These are phyloP conservation scores for Peronospora farinosa DNA, from an alignment of 352 stramenopile species.

Conservation along the genomic window DNA sequence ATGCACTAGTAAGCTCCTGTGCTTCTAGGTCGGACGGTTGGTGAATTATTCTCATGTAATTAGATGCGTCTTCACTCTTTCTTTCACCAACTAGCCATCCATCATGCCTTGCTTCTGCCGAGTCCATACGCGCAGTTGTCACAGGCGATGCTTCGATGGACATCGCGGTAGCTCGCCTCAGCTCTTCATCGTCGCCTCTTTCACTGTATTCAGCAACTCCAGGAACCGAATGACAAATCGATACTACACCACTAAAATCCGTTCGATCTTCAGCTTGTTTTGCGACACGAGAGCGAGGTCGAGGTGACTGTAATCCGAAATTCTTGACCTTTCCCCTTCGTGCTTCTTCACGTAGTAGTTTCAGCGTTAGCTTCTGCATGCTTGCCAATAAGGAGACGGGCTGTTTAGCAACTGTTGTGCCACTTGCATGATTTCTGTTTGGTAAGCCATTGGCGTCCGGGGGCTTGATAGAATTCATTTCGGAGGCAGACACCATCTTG, in stretches of 20 bases:
- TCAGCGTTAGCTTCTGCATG: slow-evolving; percentile 44
- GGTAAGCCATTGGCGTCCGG: slow-evolving; percentile 8
- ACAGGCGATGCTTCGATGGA: slow-evolving; percentile 33
- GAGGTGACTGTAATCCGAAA: slow-evolving; percentile 9
- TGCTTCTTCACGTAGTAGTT: slow-evolving; percentile 57
- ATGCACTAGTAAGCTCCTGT: slow-evolving; percentile 50
- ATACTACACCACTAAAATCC: not conserved
- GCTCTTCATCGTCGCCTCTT: slow-evolving; percentile 25
- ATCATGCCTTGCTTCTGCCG: not conserved
- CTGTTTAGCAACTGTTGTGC: slow-evolving; percentile 17
- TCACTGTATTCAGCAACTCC: slow-evolving; percentile 10
- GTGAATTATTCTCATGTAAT: slow-evolving; percentile 16
- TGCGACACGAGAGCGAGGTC: not conserved
- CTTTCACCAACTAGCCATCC: slow-evolving; percentile 29
- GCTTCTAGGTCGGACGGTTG: slow-evolving; percentile 59
- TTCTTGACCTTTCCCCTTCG: slow-evolving; percentile 26
- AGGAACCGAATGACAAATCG: not conserved
- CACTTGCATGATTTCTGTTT: not conserved
- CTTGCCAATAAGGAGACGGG: slow-evolving; percentile 42
- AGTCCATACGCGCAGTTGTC: not conserved
- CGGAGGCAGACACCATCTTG: slow-evolving; percentile 74
- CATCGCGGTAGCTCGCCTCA: slow-evolving; percentile 38
- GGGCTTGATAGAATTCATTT: slow-evolving; percentile 48
- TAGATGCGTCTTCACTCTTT: slow-evolving; percentile 24
- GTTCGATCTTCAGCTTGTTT: slow-evolving; percentile 1